Evolutionary conservation across 2,329 filamentous ascomycete species (phyloP).

Genomic region (Colletotrichum tamarilloi): DNA sequence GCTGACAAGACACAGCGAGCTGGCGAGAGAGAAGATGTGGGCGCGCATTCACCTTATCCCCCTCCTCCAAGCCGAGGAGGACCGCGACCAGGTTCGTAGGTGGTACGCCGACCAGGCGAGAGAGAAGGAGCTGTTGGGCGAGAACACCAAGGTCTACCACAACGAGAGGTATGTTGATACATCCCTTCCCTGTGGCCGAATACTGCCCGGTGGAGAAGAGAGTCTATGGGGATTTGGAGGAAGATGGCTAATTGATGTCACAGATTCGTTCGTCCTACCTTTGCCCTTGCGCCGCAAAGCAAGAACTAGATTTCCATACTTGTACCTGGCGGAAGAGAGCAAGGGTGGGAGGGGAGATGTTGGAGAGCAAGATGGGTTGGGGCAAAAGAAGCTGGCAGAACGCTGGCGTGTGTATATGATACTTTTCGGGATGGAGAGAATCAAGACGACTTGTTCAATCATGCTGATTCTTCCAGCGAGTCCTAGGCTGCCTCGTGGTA

Average conservation of each 20-base stretch:
- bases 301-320: conserved; percentile 56
- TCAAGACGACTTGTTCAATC: conserved; percentile 12
- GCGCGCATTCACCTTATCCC: conserved; percentile 94
- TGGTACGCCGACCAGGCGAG: conserved; percentile 87
- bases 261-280: conserved; percentile 86
- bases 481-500: neutral
- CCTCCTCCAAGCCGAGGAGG: conserved; percentile 93
- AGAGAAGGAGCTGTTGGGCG: conserved; percentile 90
- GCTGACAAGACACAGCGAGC: conserved; percentile 70
- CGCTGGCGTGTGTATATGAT: conserved; percentile 24
- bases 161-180: conserved; percentile 77
- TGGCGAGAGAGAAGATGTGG: conserved; percentile 98
- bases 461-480: neutral
- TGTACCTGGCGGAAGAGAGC: too few species aligned
- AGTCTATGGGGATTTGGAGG: neutral
- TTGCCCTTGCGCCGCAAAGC: conserved; percentile 75
- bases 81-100: conserved; percentile 91
- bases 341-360: neutral
- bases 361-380: neutral
- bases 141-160: conserved; percentile 87
- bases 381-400: neutral
- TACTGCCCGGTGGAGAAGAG: neutral
- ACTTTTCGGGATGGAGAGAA: conserved; percentile 9
- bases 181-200: neutral
- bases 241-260: neutral